Conservation (phyloP, 768 basidiomycete species). For the Mycena leptocephala region DNA sequence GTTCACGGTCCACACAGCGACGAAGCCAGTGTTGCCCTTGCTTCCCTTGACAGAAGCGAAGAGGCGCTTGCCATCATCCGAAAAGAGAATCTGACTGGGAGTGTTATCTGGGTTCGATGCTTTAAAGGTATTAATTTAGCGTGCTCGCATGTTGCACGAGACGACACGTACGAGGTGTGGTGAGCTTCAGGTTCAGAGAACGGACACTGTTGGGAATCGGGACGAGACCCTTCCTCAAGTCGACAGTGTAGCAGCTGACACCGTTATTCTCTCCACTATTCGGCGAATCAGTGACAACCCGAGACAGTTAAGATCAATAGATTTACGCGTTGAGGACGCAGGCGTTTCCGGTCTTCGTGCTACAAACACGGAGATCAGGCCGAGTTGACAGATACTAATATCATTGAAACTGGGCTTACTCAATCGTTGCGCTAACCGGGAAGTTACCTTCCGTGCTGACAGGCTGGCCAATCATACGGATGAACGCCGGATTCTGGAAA, state of each 20-base stretch:
- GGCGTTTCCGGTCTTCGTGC: conserved; percentile 42
- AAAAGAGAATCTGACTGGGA: conserved; percentile 51
- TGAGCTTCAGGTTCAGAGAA: conserved; percentile 48
- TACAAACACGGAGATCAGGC: background rate
- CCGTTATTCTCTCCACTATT: conserved; percentile 36
- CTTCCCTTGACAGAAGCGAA: conserved; percentile 53
- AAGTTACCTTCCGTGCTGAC: conserved; percentile 52
- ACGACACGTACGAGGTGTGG: conserved; percentile 38
- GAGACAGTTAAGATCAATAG: background rate
- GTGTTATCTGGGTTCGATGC: conserved; percentile 49
- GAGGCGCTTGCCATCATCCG: conserved; percentile 48
- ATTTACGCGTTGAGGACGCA: conserved; percentile 46
- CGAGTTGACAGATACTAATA: conserved; percentile 27
- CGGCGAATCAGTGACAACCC: background rate
- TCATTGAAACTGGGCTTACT: conserved; percentile 5
- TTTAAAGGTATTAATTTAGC: background rate
- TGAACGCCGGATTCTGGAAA: conserved; percentile 47
- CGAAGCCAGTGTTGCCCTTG: conserved; percentile 48
- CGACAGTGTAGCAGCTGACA: conserved; percentile 50
- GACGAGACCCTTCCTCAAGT: conserved; percentile 44
- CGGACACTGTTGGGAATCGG: conserved; percentile 49
- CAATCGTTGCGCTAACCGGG: conserved; percentile 49
- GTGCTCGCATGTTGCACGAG: background rate
- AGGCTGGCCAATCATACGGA: conserved; percentile 51
- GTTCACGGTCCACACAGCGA: conserved; percentile 55